Conservation (phyloP, 345 rosid genomes). For the Eucalyptus melliodora region DNA sequence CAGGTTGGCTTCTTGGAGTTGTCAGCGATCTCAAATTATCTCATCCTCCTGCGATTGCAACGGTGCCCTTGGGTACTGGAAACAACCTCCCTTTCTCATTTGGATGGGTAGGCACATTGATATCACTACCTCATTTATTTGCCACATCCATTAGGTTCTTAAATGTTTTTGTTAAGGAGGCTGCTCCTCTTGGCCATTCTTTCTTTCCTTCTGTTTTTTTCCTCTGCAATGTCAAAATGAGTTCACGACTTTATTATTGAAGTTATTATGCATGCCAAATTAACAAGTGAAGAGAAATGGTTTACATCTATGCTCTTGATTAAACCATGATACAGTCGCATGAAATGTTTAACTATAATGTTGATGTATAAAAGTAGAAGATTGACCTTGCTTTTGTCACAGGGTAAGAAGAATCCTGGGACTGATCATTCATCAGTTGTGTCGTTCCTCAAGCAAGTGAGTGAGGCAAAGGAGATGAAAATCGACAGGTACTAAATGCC, state of each 20-base stretch:
- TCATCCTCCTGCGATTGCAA: slow-evolving; percentile 87
- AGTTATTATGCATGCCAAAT: neutral
- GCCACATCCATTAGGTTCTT: neutral
- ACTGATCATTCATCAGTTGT: slow-evolving; percentile 52
- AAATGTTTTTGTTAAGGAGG: neutral
- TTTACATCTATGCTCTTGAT: neutral
- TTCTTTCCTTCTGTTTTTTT: neutral
- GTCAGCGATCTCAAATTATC: slow-evolving; percentile 79
- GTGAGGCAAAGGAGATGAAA: slow-evolving; percentile 71
- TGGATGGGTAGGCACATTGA: slow-evolving; percentile 61
- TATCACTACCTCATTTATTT: neutral
- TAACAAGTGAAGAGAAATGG: neutral
- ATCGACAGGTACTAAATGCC: slow-evolving; percentile 54
- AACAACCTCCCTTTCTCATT: slow-evolving; percentile 92
- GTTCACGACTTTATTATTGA: neutral
- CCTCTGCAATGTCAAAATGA: neutral
- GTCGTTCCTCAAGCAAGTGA: slow-evolving; percentile 48
- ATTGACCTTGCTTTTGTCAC: slow-evolving; percentile 1
- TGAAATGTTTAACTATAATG: neutral
- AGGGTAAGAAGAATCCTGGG: slow-evolving; percentile 96
- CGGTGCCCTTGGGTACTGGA: slow-evolving; percentile 95
- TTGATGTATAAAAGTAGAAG: neutral
- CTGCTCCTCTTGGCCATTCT: neutral
- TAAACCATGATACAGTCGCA: neutral
- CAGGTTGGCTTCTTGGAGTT: slow-evolving; percentile 97